Percentiles rank a stretch among this genome's conserved stretches.
Conservation (phyloP, 192 early-diverging fungal genomes). For the Helicostylum pulchrum region DNA sequence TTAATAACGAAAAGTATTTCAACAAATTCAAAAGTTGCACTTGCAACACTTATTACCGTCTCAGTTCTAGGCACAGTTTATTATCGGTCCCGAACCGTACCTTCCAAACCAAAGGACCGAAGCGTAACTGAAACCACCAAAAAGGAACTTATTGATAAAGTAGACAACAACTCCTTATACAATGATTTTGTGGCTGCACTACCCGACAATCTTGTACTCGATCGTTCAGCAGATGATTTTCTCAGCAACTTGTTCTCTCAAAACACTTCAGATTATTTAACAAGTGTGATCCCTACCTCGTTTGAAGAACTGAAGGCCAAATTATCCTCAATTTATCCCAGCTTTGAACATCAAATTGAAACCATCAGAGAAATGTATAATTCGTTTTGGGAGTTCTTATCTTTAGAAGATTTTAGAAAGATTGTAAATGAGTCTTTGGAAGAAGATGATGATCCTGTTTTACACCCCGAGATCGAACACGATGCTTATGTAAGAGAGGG, state of each 20-base stretch:
- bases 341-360: conserved; percentile 14
- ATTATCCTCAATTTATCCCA: conserved; percentile 9
- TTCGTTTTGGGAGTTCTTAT: conserved; percentile 5
- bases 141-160: background rate
- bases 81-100: no score
- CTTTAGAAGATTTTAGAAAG: conserved; percentile 13
- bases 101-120: background rate
- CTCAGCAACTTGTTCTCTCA: background rate
- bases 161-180: background rate
- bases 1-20: background rate
- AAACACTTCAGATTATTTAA: background rate
- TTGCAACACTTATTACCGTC: background rate
- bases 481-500: conserved; percentile 29
- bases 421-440: conserved; percentile 12
- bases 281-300: conserved; percentile 1
- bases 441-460: background rate
- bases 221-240: background rate
- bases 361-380: conserved; percentile 20
- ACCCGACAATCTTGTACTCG: background rate
- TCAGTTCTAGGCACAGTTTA: background rate
- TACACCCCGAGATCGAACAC: conserved; percentile 9
- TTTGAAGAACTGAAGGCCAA: conserved; percentile 14
- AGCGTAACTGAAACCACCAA: background rate
- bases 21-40: background rate
- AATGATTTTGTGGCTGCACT: background rate